Evolutionary conservation across 371 early-diverging fungal genomes (phyloP).

Genomic region (Nematocida sp.): DNA sequence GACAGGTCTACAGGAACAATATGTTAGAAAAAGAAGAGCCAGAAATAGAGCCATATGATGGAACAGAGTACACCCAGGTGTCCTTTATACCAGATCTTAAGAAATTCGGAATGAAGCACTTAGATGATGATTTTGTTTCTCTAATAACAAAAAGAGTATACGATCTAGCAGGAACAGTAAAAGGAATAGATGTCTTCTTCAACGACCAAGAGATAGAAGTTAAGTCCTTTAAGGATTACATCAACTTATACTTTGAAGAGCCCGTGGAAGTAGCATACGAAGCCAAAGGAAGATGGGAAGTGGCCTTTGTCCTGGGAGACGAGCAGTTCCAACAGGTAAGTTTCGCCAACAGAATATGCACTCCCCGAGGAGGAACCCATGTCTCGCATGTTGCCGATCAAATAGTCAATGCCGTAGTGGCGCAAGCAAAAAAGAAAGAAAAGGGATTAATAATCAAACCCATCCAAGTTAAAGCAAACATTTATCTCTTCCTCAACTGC

Average conservation of each 20-base stretch:
- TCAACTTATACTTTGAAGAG: constrained; percentile 71
- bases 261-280: constrained; percentile 71
- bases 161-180: constrained; percentile 86
- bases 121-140: constrained; percentile 79
- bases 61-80: constrained; percentile 69
- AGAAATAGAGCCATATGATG: constrained; percentile 43
- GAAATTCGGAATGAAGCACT: constrained; percentile 78
- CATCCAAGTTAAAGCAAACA: constrained; percentile 78
- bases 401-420: constrained; percentile 73
- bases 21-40: constrained; percentile 63
- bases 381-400: constrained; percentile 82
- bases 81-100: constrained; percentile 89
- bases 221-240: constrained; percentile 82
- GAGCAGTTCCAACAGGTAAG: constrained; percentile 93
- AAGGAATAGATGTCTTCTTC: constrained; percentile 79
- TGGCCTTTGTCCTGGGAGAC: constrained; percentile 81
- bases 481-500: constrained; percentile 91
- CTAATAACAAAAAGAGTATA: constrained; percentile 88
- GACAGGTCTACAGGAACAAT: constrained; percentile 69
- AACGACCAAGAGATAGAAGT: constrained; percentile 79
- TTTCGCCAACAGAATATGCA: constrained; percentile 95
- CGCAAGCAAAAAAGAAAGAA: constrained; percentile 75
- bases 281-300: constrained; percentile 84
- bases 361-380: constrained; percentile 92
- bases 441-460: constrained; percentile 72